Conservation (phyloP, 768 basidiomycete species). For the Fistulinella prunicolor region DNA sequence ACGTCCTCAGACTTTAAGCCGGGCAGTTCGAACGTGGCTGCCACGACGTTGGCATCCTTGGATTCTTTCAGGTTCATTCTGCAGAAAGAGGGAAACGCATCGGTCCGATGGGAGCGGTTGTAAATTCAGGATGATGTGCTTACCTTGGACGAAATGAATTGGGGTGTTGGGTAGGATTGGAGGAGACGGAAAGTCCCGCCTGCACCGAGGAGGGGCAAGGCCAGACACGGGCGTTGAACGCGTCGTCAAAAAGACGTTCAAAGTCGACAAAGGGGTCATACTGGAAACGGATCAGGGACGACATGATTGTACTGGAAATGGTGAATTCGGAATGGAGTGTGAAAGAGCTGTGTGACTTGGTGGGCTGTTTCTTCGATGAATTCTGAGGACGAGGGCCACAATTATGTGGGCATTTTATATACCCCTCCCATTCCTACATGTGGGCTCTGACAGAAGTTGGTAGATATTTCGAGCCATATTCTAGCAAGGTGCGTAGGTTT, state of each 20-base stretch:
- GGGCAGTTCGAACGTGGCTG: background rate
- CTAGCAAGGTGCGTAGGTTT: too few relatives aligned
- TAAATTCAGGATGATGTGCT: background rate
- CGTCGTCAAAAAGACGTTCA: background rate
- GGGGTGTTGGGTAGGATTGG: background rate
- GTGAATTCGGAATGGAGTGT: too few relatives aligned
- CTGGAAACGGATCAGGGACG: background rate
- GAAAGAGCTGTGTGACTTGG: too few relatives aligned
- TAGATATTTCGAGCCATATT: too few relatives aligned
- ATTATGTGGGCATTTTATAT: too few relatives aligned
- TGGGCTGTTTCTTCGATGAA: too few relatives aligned
- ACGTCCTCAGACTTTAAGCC: background rate
- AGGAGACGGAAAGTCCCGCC: background rate
- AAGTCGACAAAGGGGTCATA: background rate
- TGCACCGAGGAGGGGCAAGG: background rate
- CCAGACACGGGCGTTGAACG: background rate
- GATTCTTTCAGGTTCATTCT: background rate
- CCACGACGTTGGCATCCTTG: background rate
- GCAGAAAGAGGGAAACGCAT: background rate
- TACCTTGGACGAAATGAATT: background rate
- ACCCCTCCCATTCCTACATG: too few relatives aligned
- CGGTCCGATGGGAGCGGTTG: background rate
- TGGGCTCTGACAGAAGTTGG: too few relatives aligned
- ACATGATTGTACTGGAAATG: too few relatives aligned
- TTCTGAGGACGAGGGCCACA: too few relatives aligned